Evolutionary conservation across 1,139 yeast species (phyloP), one percentile per base, ranked within the genome.

Genomic region (Suhomyces panamericanus): DNA sequence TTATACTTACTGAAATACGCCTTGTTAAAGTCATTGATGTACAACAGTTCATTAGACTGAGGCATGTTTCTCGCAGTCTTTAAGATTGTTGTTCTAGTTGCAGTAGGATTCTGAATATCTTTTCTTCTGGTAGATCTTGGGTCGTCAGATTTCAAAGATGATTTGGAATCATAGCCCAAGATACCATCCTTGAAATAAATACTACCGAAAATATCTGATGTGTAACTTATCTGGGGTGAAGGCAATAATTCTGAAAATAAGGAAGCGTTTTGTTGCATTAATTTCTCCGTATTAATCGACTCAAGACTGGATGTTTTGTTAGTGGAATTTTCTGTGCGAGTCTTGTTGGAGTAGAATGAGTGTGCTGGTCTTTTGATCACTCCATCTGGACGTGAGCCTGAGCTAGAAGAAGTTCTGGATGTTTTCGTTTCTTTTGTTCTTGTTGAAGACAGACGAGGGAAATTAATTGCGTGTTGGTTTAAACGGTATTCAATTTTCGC

Each of bases 401-500:
- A 32, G 13, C 40, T 29, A 2, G 47, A 29, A 9, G 50, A 44
- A 1, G 46, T 11, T 13, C 36, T 32, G 6, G 47, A 34, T 13
- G 44, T 33, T 11, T n/a, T 29, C 6, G 42, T 15, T 14, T 39
- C 35, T 31, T 46, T 26, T 27, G 49, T n/a, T 57, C 58, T 38
- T 4, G 43, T 33, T 5, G 43, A 43, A 15, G 31, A 52, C 47
- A 42, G 44, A 15, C 44, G 35, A 8, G 44, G 37, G 10, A 44
- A 15, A 6, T 22, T 24, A 6, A 10, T 13, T 8, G 39, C 36
- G 39, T 53, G 52, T 34, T 63, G 62, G 28, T 52, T 54, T 41
- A 71, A 57, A 36, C 79, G 53, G 50, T 64, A 74, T 2, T 59
- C 70, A 14, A 74, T 62, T 55, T 74, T 74, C 3, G 77, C 78